Percentiles rank a stretch among this genome's conserved stretches.
Evolutionary conservation across 2,329 filamentous ascomycete genomes (phyloP).

Genomic region (Talaromyces sp.): DNA sequence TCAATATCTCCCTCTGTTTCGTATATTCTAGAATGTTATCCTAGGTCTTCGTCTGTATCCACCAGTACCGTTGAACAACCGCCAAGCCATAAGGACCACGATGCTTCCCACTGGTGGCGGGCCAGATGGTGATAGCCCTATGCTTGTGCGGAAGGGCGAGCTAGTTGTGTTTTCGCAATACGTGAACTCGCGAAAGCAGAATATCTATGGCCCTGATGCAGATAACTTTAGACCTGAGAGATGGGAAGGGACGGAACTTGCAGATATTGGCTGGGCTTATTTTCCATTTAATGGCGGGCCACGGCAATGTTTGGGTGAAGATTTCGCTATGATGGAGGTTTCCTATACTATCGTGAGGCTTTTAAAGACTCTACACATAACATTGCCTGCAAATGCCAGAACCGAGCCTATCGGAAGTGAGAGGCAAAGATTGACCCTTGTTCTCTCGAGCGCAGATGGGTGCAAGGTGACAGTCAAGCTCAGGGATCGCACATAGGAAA

Average conservation of each 20-base stretch:
- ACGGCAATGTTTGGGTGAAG: constrained; percentile 27
- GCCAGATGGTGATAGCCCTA: constrained; percentile 42
- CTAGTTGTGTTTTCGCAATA: constrained; percentile 27
- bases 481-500: not conserved
- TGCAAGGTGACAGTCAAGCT: not conserved
- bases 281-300: constrained; percentile 31
- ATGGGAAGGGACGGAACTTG: constrained; percentile 26
- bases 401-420: not conserved
- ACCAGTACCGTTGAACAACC: constrained; percentile 38
- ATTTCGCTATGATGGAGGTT: constrained; percentile 26
- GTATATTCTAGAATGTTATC: not conserved
- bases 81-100: constrained; percentile 34
- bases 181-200: constrained; percentile 43
- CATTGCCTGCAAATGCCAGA: not conserved
- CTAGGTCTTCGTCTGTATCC: constrained; percentile 38
- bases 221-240: constrained; percentile 25
- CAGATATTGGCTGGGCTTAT: constrained; percentile 28
- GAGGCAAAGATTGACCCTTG: not conserved
- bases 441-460: not conserved
- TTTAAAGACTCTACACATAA: constrained; percentile 12
- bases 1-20: not conserved
- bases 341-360: constrained; percentile 24
- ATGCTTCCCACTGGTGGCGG: constrained; percentile 52
- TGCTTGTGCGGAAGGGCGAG: constrained; percentile 29
- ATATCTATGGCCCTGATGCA: constrained; percentile 25